Conservation (phyloP, 306 rosid species). For the Aeschynomene evenia region DNA sequence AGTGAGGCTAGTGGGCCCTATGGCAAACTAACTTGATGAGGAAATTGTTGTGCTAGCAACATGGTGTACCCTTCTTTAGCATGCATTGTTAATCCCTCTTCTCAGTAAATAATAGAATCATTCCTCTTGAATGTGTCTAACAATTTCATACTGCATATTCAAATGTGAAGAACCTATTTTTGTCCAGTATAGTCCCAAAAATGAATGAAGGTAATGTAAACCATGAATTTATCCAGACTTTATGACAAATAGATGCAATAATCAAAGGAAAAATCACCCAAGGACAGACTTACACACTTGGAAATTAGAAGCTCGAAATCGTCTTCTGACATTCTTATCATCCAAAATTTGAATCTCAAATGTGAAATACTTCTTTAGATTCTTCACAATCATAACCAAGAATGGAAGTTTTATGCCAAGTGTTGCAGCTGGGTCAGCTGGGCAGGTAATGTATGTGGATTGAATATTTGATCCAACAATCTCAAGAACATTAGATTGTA, state of each 20-base stretch:
- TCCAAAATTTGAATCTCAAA: constrained; percentile 95
- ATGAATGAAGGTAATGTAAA: background rate
- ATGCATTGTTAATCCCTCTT: too few relatives aligned
- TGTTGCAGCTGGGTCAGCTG: constrained; percentile 94
- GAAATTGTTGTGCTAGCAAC: too few relatives aligned
- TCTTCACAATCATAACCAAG: constrained; percentile 89
- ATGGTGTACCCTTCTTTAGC: too few relatives aligned
- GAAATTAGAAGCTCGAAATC: constrained; percentile 94
- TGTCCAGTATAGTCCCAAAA: background rate
- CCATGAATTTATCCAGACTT: background rate
- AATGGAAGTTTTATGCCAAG: constrained; percentile 93
- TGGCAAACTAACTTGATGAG: too few relatives aligned
- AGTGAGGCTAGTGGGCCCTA: too few relatives aligned
- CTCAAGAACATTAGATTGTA: constrained; percentile 91
- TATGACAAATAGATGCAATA: background rate
- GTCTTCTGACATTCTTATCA: constrained; percentile 88
- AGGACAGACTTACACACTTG: constrained; percentile 98
- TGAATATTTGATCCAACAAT: constrained; percentile 88
- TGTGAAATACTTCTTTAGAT: constrained; percentile 87
- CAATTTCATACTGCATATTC: background rate
- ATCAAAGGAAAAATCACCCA: constrained; percentile 20
- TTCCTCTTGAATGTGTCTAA: too few relatives aligned
- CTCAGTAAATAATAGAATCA: too few relatives aligned
- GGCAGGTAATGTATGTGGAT: constrained; percentile 91
- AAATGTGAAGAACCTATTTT: background rate